Evolutionary conservation across 2,329 filamentous ascomycete species (phyloP), one percentile per base, ranked within the genome.

Genomic region (Immersiporthe knoxdaviesiana): DNA sequence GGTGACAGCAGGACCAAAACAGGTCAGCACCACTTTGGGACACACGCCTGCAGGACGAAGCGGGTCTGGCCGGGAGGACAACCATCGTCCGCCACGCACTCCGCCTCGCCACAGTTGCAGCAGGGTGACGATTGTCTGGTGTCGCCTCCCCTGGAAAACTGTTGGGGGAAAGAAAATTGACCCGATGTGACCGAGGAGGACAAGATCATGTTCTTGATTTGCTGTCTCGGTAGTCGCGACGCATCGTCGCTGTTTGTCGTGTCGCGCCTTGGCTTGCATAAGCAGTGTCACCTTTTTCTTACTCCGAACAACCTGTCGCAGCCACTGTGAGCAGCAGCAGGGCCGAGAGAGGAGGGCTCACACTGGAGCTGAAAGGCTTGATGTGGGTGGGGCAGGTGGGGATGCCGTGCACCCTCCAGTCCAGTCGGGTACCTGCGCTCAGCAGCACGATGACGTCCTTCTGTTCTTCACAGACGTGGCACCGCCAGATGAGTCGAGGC

Each of bases 11-110:
- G 27, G 6, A 30, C 24, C 50, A 4, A n/a, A 54, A 30, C n/a
- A 27, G 24, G 39, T 66, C 63, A 66, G 47, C 66, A 58, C 63
- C 58, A 69, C 63, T 50, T 63, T 63, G 50, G 67, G 35, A 35
- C 35, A 35, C 63, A 54, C n/a, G 32, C 52, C 65, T 69, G 67
- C 63, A 63, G 27, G 41, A n/a, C 35, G 62, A 39, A 18, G 44
- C 30, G 62, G 62, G 24, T 30, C 52, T 56, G 24, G 27, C 52
- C 52, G 52, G 52, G 24, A 56, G 52, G 27, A 10, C 44, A 21
- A 47, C 44, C 52, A 56, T 30, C 24, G 1, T 16, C 12, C 12
- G 12, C 24, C 52, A 47, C 44, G 44, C 44, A 47, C 16, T n/a
- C 10, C 18, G 1, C 27, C 27, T 30, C 12, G 52, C 52, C 52